These are phyloP conservation scores for Podospora australis DNA, from an alignment of 495 filamentous ascomycete species.

Conservation along the genomic window DNA sequence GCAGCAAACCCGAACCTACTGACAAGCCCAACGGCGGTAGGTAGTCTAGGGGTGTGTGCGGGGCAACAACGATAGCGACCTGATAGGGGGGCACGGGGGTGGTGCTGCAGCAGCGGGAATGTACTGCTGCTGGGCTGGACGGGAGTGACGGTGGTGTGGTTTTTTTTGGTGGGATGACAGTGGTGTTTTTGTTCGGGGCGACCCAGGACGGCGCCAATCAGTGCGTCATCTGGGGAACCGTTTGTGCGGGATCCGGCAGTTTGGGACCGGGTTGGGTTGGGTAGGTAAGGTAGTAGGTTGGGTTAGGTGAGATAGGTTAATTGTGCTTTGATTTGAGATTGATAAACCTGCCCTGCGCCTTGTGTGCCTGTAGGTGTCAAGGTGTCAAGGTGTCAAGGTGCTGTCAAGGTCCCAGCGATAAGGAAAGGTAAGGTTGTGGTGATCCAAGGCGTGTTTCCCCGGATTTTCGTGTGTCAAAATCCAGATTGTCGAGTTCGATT, in stretches of 20 bases:
- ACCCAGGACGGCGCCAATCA: constrained; percentile 38
- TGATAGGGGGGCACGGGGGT: background rate
- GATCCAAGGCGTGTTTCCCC: constrained; percentile 27
- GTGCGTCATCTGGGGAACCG: constrained; percentile 44
- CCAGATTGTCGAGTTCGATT: constrained; percentile 32
- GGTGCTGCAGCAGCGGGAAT: background rate
- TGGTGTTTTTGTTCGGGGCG: constrained; percentile 16
- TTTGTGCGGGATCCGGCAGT: constrained; percentile 38
- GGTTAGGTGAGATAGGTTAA: background rate
- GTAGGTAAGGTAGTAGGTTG: background rate
- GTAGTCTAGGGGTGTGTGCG: background rate
- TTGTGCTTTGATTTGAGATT: constrained; percentile 11
- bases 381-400: too few species aligned
- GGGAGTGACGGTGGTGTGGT: background rate
- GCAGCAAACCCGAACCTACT: too few species aligned
- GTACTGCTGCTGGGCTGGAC: too few species aligned
- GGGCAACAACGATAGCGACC: background rate
- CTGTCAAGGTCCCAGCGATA: constrained; percentile 29
- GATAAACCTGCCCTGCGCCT: too few species aligned
- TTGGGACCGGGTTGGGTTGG: constrained; percentile 27
- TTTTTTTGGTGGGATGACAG: constrained; percentile 9
- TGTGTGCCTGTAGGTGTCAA: too few species aligned
- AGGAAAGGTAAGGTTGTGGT: constrained; percentile 26
- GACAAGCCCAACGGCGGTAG: too few species aligned
- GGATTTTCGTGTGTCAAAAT: constrained; percentile 29